Conservation (phyloP, 2,329 filamentous ascomycete species). For the Pseudocercospora crystallina region DNA sequence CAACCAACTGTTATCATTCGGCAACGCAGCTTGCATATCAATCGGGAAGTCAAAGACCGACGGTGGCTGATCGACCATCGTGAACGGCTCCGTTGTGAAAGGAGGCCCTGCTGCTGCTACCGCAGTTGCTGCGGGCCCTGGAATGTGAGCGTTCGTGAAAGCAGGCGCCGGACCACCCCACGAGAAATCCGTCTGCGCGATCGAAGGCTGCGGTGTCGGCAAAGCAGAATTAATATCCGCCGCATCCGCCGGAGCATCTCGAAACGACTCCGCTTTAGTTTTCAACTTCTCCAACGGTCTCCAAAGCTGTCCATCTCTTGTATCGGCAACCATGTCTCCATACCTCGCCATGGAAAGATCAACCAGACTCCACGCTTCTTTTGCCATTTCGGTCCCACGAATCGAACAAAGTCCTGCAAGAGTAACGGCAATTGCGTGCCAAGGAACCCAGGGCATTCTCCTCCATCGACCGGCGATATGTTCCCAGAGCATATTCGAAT, state of each 20-base stretch:
- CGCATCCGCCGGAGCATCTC: slow-evolving; percentile 16
- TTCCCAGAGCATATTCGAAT: slow-evolving; percentile 24
- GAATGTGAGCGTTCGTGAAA: background rate
- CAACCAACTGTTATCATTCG: slow-evolving; percentile 30
- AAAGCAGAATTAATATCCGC: background rate
- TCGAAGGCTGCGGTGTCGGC: background rate
- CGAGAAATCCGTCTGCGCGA: background rate
- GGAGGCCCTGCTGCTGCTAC: too few species aligned
- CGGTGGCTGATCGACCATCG: background rate
- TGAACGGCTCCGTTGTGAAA: too few species aligned
- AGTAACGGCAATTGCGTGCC: slow-evolving; percentile 56
- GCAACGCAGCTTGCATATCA: slow-evolving; percentile 23
- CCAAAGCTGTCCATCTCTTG: slow-evolving; percentile 54
- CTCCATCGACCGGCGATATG: slow-evolving; percentile 40
- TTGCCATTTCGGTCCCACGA: slow-evolving; percentile 47
- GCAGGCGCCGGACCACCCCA: too few species aligned
- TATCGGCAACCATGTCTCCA: slow-evolving; percentile 51
- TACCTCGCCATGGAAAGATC: slow-evolving; percentile 49
- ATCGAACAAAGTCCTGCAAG: slow-evolving; percentile 55
- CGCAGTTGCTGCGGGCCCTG: too few species aligned
- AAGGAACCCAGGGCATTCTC: slow-evolving; percentile 57
- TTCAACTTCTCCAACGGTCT: slow-evolving; percentile 55
- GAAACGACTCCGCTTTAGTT: slow-evolving; percentile 45
- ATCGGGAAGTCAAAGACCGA: slow-evolving; percentile 21
- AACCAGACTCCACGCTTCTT: slow-evolving; percentile 52